phyloP scores from a whole-genome alignment of 2,329 filamentous ascomycete species.

The Parafenestella ontariensis region DNA sequence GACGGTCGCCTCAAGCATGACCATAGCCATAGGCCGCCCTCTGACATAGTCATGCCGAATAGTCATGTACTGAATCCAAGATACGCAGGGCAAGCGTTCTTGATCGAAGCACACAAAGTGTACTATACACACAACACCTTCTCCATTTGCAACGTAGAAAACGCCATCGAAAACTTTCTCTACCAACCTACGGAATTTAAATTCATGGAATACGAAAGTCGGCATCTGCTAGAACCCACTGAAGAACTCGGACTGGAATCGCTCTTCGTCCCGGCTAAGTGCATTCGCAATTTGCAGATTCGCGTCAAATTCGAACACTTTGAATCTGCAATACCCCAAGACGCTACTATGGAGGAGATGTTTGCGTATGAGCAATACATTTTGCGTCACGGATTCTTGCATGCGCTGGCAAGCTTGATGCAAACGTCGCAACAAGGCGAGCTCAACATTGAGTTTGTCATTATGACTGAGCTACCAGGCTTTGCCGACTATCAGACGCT shows the following conservation, averaged over 20 bases:
- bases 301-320: conserved; percentile 34
- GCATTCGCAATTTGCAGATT: conserved; percentile 29
- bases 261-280: conserved; percentile 9
- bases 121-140: conserved; percentile 33
- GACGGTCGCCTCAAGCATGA: conserved; percentile 26
- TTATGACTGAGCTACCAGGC: conserved; percentile 21
- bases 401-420: background rate
- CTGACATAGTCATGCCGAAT: conserved; percentile 24
- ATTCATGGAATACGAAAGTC: background rate
- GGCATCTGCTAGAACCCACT: background rate
- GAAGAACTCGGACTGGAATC: conserved; percentile 2
- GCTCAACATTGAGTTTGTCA: conserved; percentile 25
- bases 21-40: conserved; percentile 25
- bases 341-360: background rate
- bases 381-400: conserved; percentile 1
- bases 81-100: conserved; percentile 22
- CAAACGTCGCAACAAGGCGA: background rate
- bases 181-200: conserved; percentile 4
- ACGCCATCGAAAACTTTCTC: conserved; percentile 16
- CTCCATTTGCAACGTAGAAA: conserved; percentile 28
- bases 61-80: conserved; percentile 26
- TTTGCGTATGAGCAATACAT: conserved; percentile 15
- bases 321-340: background rate
- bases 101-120: conserved; percentile 18
- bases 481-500: background rate